Evolutionary conservation across 805 yeast species (phyloP).

Genomic region (Saccharomycopsis schoenii): DNA sequence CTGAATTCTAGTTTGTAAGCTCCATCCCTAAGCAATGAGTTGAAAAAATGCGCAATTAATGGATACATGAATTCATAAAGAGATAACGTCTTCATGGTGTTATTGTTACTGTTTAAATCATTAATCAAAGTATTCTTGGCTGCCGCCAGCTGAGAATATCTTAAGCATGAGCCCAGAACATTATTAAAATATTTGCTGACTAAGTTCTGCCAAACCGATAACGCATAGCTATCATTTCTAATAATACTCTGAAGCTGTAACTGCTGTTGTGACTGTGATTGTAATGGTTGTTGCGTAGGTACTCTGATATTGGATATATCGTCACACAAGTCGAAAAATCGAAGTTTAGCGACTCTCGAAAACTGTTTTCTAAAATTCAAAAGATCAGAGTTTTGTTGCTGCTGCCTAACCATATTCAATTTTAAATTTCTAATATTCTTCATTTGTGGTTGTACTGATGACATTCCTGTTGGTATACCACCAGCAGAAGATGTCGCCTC

Average conservation of each 20-base stretch:
- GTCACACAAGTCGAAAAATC: constrained; percentile 10
- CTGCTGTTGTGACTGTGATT: not conserved
- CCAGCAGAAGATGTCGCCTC: not conserved
- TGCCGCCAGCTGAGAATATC: not conserved
- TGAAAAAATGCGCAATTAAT: constrained; percentile 11
- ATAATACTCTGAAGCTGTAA: not conserved
- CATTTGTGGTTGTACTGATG: not conserved
- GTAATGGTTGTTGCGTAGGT: not conserved
- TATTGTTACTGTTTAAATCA: not conserved
- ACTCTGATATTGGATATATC: constrained; percentile 4
- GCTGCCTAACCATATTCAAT: not conserved
- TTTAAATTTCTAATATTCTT: not conserved
- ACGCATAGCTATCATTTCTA: not conserved
- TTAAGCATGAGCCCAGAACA: constrained; percentile 1
- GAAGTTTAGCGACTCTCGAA: constrained; percentile 10
- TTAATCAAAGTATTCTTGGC: not conserved
- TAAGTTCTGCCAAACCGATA: constrained; percentile 10
- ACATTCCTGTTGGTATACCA: not conserved
- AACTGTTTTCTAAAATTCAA: constrained; percentile 6
- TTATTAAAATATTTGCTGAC: constrained; percentile 10
- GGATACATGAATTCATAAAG: constrained; percentile 10
- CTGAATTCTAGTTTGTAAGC: constrained; percentile 7
- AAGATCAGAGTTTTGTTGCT: not conserved
- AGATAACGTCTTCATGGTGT: not conserved
- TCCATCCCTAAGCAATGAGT: constrained; percentile 4